Conservation (phyloP, 305 asterid genomes). For the Solanum hybrid region DNA sequence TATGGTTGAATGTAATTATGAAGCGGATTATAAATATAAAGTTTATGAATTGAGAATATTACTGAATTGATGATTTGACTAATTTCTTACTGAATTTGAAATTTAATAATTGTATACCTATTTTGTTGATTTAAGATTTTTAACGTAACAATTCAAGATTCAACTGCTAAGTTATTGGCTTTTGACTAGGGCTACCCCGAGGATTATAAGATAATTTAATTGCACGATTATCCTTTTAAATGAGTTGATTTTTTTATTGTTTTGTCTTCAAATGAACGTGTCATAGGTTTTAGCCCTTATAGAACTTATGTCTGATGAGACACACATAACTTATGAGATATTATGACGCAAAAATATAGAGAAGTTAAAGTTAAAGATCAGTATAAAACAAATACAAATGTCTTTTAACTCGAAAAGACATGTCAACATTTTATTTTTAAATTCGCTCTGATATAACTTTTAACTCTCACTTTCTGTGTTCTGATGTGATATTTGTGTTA, state of each 20-base stretch:
- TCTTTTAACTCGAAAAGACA: neutral
- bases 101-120: neutral
- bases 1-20: neutral
- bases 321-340: neutral
- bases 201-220: neutral
- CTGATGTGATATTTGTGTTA: neutral
- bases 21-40: neutral
- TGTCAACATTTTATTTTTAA: neutral
- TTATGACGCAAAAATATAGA: neutral
- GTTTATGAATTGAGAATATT: neutral
- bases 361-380: no score
- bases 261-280: neutral
- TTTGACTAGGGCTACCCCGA: neutral
- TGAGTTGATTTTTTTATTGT: neutral
- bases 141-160: neutral
- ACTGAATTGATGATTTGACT: neutral
- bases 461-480: neutral
- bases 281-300: neutral
- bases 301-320: neutral
- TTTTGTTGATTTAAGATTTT: neutral
- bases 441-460: neutral
- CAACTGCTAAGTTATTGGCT: neutral
- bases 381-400: no score
- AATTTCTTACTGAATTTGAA: neutral
- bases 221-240: neutral